Evolutionary conservation across 1,139 yeast genomes (phyloP), one percentile per base, ranked within the genome.

Genomic region (Blastobotrys persicus): DNA sequence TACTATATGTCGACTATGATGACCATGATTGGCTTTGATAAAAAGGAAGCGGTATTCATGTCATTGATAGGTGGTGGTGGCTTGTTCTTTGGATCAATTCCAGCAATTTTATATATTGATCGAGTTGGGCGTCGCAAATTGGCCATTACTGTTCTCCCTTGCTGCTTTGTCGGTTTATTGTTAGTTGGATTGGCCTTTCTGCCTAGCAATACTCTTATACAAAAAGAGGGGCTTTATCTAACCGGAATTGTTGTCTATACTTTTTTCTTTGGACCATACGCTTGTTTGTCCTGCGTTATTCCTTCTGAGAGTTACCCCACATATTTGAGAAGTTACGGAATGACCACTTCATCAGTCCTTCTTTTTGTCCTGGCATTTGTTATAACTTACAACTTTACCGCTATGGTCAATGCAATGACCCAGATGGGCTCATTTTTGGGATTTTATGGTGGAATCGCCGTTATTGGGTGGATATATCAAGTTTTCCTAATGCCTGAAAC

Each of bases 221-320:
- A 79, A 5, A 78, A 81, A 2, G 75, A 75, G 55, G 86, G 84
- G 48, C 72, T 77, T 9, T 80, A 79, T 61, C 55, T 66, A 33
- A 70, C 83, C 0, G 86, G 85, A 52, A 70, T 80, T 56, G 77
- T 81, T 42, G 59, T 80, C 31, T 81, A 80, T 66, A 77, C 78
- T 78, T 74, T 73, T 45, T 79, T 79, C 72, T 81, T 80, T 52
- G 85, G 85, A 47, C 73, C 81, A 5, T 81, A 80, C 58, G 79
- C 85, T n/a, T 76, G 81, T 57, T 71, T 80, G 59, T 78, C 84
- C 1, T 80, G 83, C 83, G 82, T 80, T 61, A 76, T 76, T 38
- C 79, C 79, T 50, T 70, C 77, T 53, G 80, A 81, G 76, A 71
- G 76, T 42, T 79, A 77, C 68, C 75, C 79, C 72, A 76, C 67